These are phyloP conservation scores for Lactarius trivialis DNA, from an alignment of 768 basidiomycete species.

Conservation along the genomic window DNA sequence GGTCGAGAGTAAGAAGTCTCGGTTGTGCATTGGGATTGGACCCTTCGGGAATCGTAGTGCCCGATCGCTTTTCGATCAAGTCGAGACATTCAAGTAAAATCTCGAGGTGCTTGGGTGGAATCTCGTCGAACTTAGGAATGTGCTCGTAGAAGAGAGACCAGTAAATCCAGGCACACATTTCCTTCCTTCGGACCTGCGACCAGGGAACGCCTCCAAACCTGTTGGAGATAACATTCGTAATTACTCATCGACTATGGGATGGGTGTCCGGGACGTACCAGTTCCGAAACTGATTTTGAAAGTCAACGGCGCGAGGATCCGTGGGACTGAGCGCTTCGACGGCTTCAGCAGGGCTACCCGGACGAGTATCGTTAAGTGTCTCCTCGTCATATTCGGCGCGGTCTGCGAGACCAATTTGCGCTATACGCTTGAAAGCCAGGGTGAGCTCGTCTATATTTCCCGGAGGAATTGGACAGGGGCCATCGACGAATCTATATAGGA, in stretches of 20 bases:
- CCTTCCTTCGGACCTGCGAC: slow-evolving; percentile 56
- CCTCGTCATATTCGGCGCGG: slow-evolving; percentile 50
- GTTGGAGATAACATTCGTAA: slow-evolving; percentile 9
- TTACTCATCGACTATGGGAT: not conserved
- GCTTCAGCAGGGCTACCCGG: slow-evolving; percentile 58
- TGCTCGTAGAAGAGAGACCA: slow-evolving; percentile 76
- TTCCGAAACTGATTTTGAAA: slow-evolving; percentile 63
- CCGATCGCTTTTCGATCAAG: slow-evolving; percentile 65
- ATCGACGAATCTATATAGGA: slow-evolving; percentile 44
- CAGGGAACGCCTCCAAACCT: slow-evolving; percentile 77
- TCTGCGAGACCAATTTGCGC: slow-evolving; percentile 58
- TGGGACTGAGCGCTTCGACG: slow-evolving; percentile 47
- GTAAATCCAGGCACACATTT: slow-evolving; percentile 70
- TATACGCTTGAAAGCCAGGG: slow-evolving; percentile 51
- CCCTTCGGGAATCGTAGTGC: slow-evolving; percentile 56
- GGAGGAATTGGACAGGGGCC: slow-evolving; percentile 39
- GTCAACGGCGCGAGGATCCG: slow-evolving; percentile 68
- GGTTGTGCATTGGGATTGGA: slow-evolving; percentile 45
- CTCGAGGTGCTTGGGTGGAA: slow-evolving; percentile 41
- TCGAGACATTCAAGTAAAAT: slow-evolving; percentile 56
- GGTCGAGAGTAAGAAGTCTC: slow-evolving; percentile 72
- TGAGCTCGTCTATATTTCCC: slow-evolving; percentile 50
- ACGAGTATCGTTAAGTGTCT: slow-evolving; percentile 40
- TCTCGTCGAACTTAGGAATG: slow-evolving; percentile 43
- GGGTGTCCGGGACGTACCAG: slow-evolving; percentile 30